Base-by-base conservation (phyloP, 805 yeast genomes). In the Metschnikowia borealis region DNA sequence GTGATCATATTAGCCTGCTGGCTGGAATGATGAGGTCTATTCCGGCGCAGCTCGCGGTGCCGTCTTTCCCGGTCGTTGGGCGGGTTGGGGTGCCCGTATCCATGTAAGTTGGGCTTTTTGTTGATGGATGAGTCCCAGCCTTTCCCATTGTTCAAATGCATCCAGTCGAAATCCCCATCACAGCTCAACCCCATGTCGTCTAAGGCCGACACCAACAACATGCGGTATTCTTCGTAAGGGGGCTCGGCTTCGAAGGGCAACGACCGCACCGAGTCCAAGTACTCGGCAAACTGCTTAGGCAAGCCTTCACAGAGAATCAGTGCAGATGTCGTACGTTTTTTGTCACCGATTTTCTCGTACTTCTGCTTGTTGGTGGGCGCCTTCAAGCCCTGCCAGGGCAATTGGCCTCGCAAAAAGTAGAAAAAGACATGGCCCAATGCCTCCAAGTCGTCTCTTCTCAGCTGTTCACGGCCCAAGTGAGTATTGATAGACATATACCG, bases 381-480 rank as follows among this genome's bases (percentile, higher is more conserved):
- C 71, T 90, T 90, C 63, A 92, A 80, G 3, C 99, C 99, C 72
- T 92, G 99, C 99, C 99, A 92, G 48, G 99, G 99, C 62, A 92
- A 81, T 15, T 96, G 87, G 40, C 99, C 98, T 51, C 96, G 83
- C 69, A 96, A 87, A 67, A 92, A 94, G 71, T 92, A 92, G 60
- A 92, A 88, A 61, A 94, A 78, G 48, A 92, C 97, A 66, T 92
- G 92, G 46, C 97, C 98, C 63, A 92, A 79, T 54, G 94, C 85
- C 73, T 94, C 99, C 61, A 92, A 79, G 68, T 92, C 99, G 70
- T 92, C 99, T 68, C 99, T 83, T 74, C 99, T 84, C 61, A 90
- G 84, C 72, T 92, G 99, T 68, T 92, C 99, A 60, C 92, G 87
- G 49, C 99, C 99, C 67, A 94, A 76, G 71, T 92, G 99, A 34